Conservation (phyloP, 208 protist species). For the Leptomonas seymouri region DNA sequence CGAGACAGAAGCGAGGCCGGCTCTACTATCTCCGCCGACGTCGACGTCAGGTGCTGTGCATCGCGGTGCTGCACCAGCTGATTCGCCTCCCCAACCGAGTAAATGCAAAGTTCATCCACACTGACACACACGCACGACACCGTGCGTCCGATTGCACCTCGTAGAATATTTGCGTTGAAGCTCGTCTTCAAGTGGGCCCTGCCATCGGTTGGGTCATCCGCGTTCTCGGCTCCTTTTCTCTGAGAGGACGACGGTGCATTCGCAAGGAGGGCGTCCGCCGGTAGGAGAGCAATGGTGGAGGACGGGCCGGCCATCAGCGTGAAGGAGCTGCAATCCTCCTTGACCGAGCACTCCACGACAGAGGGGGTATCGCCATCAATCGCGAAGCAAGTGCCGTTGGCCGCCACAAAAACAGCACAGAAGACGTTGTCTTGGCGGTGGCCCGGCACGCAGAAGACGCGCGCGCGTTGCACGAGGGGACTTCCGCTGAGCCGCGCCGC, state of each 20-base stretch:
- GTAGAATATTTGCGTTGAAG: slow-evolving; percentile 10
- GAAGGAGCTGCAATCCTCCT: slow-evolving; percentile 77
- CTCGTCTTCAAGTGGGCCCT: neutral
- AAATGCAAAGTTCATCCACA: slow-evolving; percentile 76
- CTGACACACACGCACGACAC: slow-evolving; percentile 72
- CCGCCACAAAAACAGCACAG: slow-evolving; percentile 63
- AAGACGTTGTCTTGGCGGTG: slow-evolving; percentile 39
- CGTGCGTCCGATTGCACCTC: slow-evolving; percentile 25
- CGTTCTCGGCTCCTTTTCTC: neutral
- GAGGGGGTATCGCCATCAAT: slow-evolving; percentile 47
- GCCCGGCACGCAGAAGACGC: slow-evolving; percentile 48
- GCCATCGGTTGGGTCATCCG: neutral
- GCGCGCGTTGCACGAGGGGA: slow-evolving; percentile 65
- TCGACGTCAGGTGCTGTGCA: neutral
- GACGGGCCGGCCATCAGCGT: slow-evolving; percentile 52
- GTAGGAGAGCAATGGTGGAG: slow-evolving; percentile 22
- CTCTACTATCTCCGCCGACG: neutral
- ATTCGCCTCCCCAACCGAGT: slow-evolving; percentile 57
- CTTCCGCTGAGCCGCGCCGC: slow-evolving; percentile 36
- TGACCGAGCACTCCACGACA: slow-evolving; percentile 64
- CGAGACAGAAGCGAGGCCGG: slow-evolving; percentile 16
- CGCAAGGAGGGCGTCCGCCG: neutral
- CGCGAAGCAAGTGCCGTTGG: slow-evolving; percentile 66
- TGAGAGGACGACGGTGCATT: neutral
- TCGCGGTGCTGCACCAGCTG: slow-evolving; percentile 29